A percentile compares a stretch with the other conserved stretches of the same genome.
Evolutionary conservation across 108 stramenopile genomes (phyloP).

Genomic region (Conticribra guillardii): DNA sequence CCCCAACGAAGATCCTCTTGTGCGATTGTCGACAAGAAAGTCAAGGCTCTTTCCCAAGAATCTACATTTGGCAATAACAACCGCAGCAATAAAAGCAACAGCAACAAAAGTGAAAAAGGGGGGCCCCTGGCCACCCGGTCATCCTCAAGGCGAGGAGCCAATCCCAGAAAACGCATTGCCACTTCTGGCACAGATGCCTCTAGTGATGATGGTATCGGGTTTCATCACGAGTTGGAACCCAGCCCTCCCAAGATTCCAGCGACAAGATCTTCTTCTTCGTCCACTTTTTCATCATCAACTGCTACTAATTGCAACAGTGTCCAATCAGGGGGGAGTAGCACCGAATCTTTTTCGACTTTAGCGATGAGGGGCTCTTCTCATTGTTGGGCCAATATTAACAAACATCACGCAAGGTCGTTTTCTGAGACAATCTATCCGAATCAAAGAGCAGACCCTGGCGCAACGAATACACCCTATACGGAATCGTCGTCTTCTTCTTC

Average conservation of each 20-base stretch:
- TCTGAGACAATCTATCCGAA: neutral
- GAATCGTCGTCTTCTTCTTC: neutral
- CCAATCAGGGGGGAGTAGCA: neutral
- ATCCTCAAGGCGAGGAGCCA: neutral
- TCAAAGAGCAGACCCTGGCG: no score
- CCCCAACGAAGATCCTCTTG: neutral
- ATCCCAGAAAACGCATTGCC: slow-evolving; percentile 36
- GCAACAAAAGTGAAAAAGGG: neutral
- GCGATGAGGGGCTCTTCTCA: neutral
- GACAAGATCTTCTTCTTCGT: slow-evolving; percentile 13
- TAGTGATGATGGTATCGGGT: neutral
- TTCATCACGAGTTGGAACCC: slow-evolving; percentile 11
- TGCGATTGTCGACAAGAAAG: neutral
- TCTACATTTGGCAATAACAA: neutral
- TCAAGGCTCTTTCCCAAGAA: neutral
- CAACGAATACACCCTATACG: no score
- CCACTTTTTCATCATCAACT: neutral
- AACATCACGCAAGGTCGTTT: neutral
- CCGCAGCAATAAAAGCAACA: neutral
- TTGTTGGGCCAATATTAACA: neutral
- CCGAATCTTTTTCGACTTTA: neutral
- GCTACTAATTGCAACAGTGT: neutral
- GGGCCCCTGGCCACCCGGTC: no score
- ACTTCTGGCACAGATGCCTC: neutral
- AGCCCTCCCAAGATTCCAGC: slow-evolving; percentile 33